Conservation (phyloP, 2,329 filamentous ascomycete genomes). For the Sodiomyces alkalinus region DNA sequence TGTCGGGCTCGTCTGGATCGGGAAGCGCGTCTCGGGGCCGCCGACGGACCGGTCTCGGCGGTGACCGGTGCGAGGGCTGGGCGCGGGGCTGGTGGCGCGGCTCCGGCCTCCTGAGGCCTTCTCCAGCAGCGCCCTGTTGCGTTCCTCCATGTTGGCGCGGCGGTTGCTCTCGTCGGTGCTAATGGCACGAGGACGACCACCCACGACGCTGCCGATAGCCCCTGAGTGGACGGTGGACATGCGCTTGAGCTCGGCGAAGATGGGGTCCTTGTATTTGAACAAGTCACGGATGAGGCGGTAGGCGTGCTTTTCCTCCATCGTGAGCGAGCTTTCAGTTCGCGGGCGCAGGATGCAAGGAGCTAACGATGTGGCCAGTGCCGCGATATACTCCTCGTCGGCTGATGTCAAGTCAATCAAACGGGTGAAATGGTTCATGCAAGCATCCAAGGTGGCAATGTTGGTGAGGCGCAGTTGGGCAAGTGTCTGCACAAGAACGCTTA, state of each 20-base stretch:
- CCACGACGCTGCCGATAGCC: constrained; percentile 9
- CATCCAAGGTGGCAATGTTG: constrained; percentile 97
- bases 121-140: constrained; percentile 66
- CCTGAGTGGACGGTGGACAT: constrained; percentile 54
- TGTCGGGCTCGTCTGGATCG: constrained; percentile 55
- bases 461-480: constrained; percentile 87
- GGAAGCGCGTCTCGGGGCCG: constrained; percentile 67
- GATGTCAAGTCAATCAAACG: constrained; percentile 93
- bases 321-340: constrained; percentile 73
- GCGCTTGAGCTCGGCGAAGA: constrained; percentile 92
- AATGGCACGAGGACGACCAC: constrained; percentile 59
- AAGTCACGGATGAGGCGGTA: constrained; percentile 84
- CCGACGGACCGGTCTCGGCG: constrained; percentile 68
- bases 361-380: constrained; percentile 56
- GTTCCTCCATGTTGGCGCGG: constrained; percentile 85
- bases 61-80: constrained; percentile 39
- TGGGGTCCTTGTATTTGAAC: constrained; percentile 84
- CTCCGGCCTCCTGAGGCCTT: constrained; percentile 49
- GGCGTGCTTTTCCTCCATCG: constrained; percentile 88
- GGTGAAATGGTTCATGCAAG: constrained; percentile 95
- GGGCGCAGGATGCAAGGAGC: constrained; percentile 82
- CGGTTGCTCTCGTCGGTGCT: constrained; percentile 94
- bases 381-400: constrained; percentile 75
- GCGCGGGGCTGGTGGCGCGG: constrained; percentile 60
- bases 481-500: constrained; percentile 88